phyloP scores from a whole-genome alignment of 306 rosid species.

The Elaeagnus macrophylla region DNA sequence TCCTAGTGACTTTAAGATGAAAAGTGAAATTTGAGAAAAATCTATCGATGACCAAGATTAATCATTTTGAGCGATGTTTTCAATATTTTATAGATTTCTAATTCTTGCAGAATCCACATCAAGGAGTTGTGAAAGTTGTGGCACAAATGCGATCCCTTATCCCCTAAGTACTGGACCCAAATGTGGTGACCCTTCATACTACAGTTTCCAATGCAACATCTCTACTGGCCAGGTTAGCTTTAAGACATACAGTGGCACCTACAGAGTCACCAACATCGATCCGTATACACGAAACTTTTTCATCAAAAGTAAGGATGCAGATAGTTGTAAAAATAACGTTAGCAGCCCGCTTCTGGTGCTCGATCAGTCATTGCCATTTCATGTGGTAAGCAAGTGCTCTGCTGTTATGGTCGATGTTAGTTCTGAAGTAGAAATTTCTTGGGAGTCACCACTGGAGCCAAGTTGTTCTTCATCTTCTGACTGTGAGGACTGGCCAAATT shows the following conservation, averaged over 20 bases:
- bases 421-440: slow-evolving; percentile 41
- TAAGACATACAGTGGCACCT: slow-evolving; percentile 34
- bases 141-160: slow-evolving; percentile 65
- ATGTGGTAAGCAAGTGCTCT: slow-evolving; percentile 34
- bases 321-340: slow-evolving; percentile 26
- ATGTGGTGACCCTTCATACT: slow-evolving; percentile 56
- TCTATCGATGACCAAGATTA: no score
- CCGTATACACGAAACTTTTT: slow-evolving; percentile 32
- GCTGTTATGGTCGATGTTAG: slow-evolving; percentile 31
- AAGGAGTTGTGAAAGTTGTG: slow-evolving; percentile 56
- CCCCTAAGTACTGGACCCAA: slow-evolving; percentile 60
- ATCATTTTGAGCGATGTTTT: slow-evolving; percentile 2
- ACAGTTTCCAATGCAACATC: slow-evolving; percentile 41
- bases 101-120: slow-evolving; percentile 42
- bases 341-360: slow-evolving; percentile 27
- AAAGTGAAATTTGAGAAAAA: no score
- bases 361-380: slow-evolving; percentile 52
- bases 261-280: slow-evolving; percentile 41
- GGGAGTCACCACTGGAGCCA: slow-evolving; percentile 48
- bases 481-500: slow-evolving; percentile 63
- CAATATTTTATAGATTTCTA: slow-evolving; percentile 1
- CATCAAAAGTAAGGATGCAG: slow-evolving; percentile 32
- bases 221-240: slow-evolving; percentile 49
- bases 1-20: no score
- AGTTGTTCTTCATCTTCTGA: slow-evolving; percentile 43